These are phyloP conservation scores for Papilionanthe hybrid DNA, from an alignment of 116 monocot genomes.

Conservation along the genomic window DNA sequence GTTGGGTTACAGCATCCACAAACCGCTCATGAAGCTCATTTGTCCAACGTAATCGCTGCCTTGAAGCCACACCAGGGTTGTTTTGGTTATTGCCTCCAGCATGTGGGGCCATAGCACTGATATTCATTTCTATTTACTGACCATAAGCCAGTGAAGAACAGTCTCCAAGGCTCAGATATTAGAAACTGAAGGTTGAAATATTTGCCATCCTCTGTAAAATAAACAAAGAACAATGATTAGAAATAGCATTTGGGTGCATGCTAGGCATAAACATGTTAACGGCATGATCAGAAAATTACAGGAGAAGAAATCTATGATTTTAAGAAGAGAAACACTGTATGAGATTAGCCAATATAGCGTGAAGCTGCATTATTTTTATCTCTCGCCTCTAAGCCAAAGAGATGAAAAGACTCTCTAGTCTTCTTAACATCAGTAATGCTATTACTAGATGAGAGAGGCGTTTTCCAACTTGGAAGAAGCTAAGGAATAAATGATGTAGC, in stretches of 20 bases:
- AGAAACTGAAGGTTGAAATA: background rate
- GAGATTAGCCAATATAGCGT: too few species aligned
- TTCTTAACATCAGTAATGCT: too few species aligned
- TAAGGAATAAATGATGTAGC: too few species aligned
- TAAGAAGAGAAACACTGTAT: too few species aligned
- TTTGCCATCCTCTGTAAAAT: slow-evolving; percentile 1
- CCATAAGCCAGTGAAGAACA: background rate
- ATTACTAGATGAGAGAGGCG: too few species aligned
- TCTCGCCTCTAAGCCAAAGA: too few species aligned
- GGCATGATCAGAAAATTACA: background rate
- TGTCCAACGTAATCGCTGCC: slow-evolving; percentile 45
- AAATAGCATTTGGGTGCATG: too few species aligned
- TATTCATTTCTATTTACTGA: slow-evolving; percentile 10
- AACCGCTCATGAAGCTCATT: slow-evolving; percentile 47
- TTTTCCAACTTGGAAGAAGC: too few species aligned
- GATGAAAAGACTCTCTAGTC: too few species aligned
- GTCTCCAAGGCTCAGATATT: background rate
- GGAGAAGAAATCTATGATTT: too few species aligned
- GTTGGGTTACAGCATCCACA: slow-evolving; percentile 42
- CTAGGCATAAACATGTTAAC: background rate
- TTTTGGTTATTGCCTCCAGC: slow-evolving; percentile 18
- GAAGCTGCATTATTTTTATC: too few species aligned
- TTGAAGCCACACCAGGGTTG: slow-evolving; percentile 10
- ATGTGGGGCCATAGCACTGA: slow-evolving; percentile 1
- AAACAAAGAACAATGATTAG: background rate